phyloP scores from a whole-genome alignment of 2,329 filamentous ascomycete genomes.

The Sordariomycetes sp. region DNA sequence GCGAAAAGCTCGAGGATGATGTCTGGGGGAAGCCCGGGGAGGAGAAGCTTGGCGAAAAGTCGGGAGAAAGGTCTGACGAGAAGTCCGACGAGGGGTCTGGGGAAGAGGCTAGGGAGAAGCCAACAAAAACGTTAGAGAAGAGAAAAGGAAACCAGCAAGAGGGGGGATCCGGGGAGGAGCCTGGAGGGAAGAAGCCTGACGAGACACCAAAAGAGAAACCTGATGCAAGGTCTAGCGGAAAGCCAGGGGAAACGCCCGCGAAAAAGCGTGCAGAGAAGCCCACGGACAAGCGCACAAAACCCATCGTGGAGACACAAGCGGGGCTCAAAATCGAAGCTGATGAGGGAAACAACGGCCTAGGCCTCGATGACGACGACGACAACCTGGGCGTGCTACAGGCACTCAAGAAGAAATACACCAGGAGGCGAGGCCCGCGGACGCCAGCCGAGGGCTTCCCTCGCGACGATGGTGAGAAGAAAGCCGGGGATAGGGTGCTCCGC shows the following conservation, averaged over 20 bases:
- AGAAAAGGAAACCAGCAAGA: background rate
- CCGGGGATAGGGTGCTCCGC: background rate
- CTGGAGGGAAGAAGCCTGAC: background rate
- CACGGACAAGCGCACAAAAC: too few relatives aligned
- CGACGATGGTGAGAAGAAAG: background rate
- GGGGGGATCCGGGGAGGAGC: background rate
- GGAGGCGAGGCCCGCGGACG: background rate
- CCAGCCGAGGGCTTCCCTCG: background rate
- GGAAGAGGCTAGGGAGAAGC: slow-evolving; percentile 5
- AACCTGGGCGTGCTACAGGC: background rate
- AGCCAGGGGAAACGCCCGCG: background rate
- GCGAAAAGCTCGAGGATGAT: slow-evolving; percentile 7
- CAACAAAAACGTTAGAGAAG: slow-evolving; percentile 3
- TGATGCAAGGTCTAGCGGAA: background rate
- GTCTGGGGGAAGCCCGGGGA: too few relatives aligned
- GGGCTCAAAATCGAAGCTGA: background rate
- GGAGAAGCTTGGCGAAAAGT: background rate
- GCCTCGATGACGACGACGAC: slow-evolving; percentile 6
- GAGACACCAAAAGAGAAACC: background rate
- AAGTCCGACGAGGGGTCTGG: background rate
- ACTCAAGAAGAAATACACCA: background rate
- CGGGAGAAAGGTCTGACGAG: background rate
- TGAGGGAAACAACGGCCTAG: background rate
- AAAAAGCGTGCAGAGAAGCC: background rate
- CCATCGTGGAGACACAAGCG: too few relatives aligned